Conservation (phyloP, 2,329 filamentous ascomycete genomes). For the Knufia fluminis region DNA sequence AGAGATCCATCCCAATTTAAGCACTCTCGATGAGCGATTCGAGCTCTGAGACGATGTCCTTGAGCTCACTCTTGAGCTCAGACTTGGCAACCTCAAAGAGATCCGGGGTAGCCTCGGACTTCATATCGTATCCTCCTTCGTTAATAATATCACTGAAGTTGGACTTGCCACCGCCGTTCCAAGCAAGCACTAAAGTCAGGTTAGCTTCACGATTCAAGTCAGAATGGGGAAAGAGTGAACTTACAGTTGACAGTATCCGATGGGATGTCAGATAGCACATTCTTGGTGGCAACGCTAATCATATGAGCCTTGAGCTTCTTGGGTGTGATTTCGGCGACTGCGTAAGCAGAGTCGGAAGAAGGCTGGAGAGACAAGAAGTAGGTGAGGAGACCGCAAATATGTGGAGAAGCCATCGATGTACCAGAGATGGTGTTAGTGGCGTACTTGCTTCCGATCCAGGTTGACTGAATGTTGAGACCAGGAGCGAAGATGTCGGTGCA, state of each 20-base stretch:
- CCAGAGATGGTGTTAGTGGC: slow-evolving; percentile 98
- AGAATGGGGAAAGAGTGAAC: slow-evolving; percentile 37
- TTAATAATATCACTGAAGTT: slow-evolving; percentile 81
- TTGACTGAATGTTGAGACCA: slow-evolving; percentile 91
- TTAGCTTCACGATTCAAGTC: not conserved
- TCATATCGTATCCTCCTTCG: slow-evolving; percentile 54
- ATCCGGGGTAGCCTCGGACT: slow-evolving; percentile 21
- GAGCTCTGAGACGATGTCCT: slow-evolving; percentile 10
- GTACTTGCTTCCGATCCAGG: slow-evolving; percentile 94
- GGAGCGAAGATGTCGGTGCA: slow-evolving; percentile 99
- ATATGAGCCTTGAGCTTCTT: slow-evolving; percentile 88
- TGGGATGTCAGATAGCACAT: slow-evolving; percentile 71
- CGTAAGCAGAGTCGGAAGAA: slow-evolving; percentile 77
- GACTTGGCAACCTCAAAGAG: slow-evolving; percentile 27
- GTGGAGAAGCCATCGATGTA: slow-evolving; percentile 97
- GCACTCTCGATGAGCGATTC: slow-evolving; percentile 7
- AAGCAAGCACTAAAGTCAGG: slow-evolving; percentile 60
- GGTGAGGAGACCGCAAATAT: slow-evolving; percentile 90
- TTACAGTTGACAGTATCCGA: slow-evolving; percentile 66
- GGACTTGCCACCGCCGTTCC: slow-evolving; percentile 92
- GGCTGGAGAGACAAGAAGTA: slow-evolving; percentile 98
- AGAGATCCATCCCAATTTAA: not conserved
- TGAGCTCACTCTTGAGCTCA: slow-evolving; percentile 29
- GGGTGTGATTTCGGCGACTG: slow-evolving; percentile 79
- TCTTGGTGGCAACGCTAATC: slow-evolving; percentile 71